Evolutionary conservation across 2,329 filamentous ascomycete species (phyloP).

Genomic region (Sporothrix brunneoviolacea): DNA sequence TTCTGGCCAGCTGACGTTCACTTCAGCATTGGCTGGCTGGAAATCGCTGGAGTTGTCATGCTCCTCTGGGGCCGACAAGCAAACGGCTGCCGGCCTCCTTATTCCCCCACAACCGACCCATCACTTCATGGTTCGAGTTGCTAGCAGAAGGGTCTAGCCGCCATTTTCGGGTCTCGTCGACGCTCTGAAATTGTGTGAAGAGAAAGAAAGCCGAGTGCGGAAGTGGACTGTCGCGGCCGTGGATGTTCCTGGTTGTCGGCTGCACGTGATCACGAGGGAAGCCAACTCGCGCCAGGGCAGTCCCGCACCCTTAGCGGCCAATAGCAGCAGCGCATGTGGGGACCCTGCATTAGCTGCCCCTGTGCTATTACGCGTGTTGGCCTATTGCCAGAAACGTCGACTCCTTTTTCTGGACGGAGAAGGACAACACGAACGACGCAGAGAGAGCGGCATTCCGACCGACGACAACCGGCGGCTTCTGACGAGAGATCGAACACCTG

Average conservation of each 20-base stretch:
- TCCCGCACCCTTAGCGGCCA: slow-evolving; percentile 6
- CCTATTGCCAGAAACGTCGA: neutral
- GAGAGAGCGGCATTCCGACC: neutral
- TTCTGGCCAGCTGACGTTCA: neutral
- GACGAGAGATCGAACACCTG: neutral
- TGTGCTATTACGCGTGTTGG: slow-evolving; percentile 6
- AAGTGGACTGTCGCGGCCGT: neutral
- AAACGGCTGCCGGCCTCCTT: too few relatives aligned
- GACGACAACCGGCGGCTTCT: neutral
- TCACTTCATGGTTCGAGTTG: too few relatives aligned
- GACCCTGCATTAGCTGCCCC: neutral
- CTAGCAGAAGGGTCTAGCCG: too few relatives aligned
- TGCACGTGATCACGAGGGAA: slow-evolving; percentile 3
- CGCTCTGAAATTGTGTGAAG: too few relatives aligned
- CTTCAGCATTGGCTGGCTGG: neutral
- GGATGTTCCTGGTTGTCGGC: neutral
- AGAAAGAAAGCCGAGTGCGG: neutral
- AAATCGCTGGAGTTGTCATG: too few relatives aligned
- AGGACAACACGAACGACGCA: neutral
- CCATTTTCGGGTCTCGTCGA: too few relatives aligned
- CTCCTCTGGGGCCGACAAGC: too few relatives aligned
- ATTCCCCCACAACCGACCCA: too few relatives aligned
- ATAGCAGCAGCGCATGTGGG: slow-evolving; percentile 7
- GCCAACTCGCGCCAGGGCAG: neutral
- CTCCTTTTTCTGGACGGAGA: neutral